Base-by-base conservation (phyloP, 192 early-diverging fungal species). In the Backusella tarrabulga region DNA sequence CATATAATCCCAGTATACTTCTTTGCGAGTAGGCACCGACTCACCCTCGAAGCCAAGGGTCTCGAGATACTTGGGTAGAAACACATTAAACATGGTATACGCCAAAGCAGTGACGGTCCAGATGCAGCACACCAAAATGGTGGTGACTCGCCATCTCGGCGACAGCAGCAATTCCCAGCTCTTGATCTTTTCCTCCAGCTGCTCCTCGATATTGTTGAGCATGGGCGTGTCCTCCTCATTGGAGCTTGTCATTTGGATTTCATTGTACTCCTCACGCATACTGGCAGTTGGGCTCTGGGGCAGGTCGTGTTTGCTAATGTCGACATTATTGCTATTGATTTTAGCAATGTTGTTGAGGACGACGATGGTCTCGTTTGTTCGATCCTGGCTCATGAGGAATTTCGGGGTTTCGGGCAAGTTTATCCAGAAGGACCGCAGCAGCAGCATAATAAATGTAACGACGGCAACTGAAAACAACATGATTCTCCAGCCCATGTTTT, bases 71-170 rank as follows among this genome's bases (percentile, higher is more conserved):
- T 94, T 92, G 34, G 95, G 93, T 14, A 95, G 74, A 76, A 95
- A 95, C 7, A 91, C 93, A 81, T 95, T 95, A 79, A 97, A 95
- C 87, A 94, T 95, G n/a, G 91, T 95, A 76, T 91, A 97, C 0
- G 92, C 94, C 78, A 94, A 81, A 1, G 93, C 85, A 5, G 93
- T 90, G 19, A 94, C 76, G 0, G 87, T 85, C 95, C 95, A 97
- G 54, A 97, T 95, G 14, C 79, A 56, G 89, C 91, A 94, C 26
- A 97, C 85, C 67, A 95, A 76, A 0, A 91, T 44, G 1, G 94
- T 93, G 2, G 92, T 94, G 26, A 83, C 68, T 35, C 89, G 75
- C 77, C 89, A 88, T 71, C 83, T 76, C 0, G 84, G 86, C 15
- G 76, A 76, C 79, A 93, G 83, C 63, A 94, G 76, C 5, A 72